phyloP scores from a whole-genome alignment of 805 yeast genomes.

The Wickerhamomyces bisporus region DNA sequence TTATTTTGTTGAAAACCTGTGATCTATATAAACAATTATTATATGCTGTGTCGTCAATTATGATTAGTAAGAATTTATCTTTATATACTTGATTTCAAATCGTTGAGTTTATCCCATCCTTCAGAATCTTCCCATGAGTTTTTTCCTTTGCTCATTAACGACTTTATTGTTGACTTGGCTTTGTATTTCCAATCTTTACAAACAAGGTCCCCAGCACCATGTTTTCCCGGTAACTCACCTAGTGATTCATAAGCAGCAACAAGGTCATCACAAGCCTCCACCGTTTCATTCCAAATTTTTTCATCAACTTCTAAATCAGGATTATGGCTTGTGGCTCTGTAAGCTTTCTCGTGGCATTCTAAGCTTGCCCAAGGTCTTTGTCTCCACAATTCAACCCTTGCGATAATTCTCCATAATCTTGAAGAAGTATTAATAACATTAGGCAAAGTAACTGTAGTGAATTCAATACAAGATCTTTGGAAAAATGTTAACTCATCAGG shows the following conservation, averaged over 20 bases:
- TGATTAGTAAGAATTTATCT: neutral
- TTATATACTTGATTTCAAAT: constrained; percentile 23
- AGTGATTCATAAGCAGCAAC: constrained; percentile 81
- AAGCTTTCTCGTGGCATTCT: constrained; percentile 83
- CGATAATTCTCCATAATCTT: constrained; percentile 77
- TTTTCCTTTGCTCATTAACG: constrained; percentile 75
- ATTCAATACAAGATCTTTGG: constrained; percentile 65
- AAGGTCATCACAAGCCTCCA: constrained; percentile 70
- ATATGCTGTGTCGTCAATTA: no score
- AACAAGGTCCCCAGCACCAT: constrained; percentile 77
- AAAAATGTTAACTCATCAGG: constrained; percentile 42
- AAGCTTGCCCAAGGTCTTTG: constrained; percentile 82
- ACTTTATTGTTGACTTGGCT: constrained; percentile 64
- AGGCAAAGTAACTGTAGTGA: constrained; percentile 67
- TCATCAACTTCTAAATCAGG: constrained; percentile 63
- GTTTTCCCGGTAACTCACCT: constrained; percentile 79
- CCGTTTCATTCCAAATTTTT: constrained; percentile 68
- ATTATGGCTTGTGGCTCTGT: constrained; percentile 59
- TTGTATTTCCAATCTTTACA: constrained; percentile 92
- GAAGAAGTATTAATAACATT: constrained; percentile 53
- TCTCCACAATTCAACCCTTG: constrained; percentile 84
- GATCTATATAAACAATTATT: no score
- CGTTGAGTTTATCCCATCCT: constrained; percentile 65
- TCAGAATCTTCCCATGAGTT: constrained; percentile 73
- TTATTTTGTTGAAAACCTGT: no score